Evolutionary conservation across 805 yeast genomes (phyloP), one percentile per base, ranked within the genome.

Genomic region (Wickerhamomyces canadensis): DNA sequence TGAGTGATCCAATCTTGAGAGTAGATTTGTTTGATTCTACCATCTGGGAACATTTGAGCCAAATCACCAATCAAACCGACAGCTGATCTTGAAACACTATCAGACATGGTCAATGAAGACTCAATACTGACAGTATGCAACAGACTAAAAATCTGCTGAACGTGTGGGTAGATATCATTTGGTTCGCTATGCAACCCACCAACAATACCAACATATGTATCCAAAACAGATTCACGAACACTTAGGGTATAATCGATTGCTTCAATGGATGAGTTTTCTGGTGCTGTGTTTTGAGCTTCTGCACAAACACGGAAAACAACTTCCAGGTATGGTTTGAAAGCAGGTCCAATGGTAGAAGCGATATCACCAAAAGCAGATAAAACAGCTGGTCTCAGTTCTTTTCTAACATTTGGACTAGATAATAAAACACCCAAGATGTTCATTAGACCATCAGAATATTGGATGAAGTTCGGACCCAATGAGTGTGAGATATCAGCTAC

Each of bases 401-500:
- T 76, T 56, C 81, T 81, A 15, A 86, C 79, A 39, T 73, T 75
- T 29, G 73, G 70, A 51, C 75, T 75, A 41, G 82, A 77, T 44
- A 93, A 70, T 54, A 78, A 77, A 34, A 73, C 70, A 37, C 95
- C 91, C 55, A 93, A 72, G 33, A 83, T 82, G 35, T 76, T 75
- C 95, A 93, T 88, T 55, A 91, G 74, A 4, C 81, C 83, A 42
- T 78, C 79, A 45, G 84, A 78, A 58, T 85, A 91, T 37, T 83
- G 86, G 41, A 74, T 72, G 48, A 89, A 77, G 19, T 70, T 70
- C 18, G 69, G 72, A 23, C 94, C 95, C 36, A 93, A 70, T 1
- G 97, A 86, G 55, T 88, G 95, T 9, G 94, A 76, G 49, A 91
- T 80, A 64, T 93, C 98, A 15, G 96, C 96, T 41, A 93, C 88